Percentiles rank a stretch among this genome's conserved stretches.
These are phyloP conservation scores for Starmerella vitae DNA, from an alignment of 805 yeast species.

Conservation along the genomic window DNA sequence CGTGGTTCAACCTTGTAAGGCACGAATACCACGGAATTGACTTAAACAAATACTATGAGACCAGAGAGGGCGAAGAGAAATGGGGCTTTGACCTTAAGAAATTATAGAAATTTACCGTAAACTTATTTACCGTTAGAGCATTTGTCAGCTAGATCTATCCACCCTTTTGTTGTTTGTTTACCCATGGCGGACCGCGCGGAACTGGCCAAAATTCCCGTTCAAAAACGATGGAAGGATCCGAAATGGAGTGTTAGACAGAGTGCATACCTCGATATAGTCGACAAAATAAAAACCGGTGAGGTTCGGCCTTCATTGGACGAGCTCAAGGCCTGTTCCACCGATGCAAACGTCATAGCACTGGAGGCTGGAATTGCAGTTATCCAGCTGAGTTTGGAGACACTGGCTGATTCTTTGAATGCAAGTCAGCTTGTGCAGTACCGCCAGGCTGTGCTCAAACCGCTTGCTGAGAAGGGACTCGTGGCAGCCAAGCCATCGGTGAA, in stretches of 20 bases:
- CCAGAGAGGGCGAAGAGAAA: constrained; percentile 41
- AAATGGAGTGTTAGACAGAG: constrained; percentile 75
- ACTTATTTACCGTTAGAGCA: neutral
- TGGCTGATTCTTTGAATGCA: constrained; percentile 30
- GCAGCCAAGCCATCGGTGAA: constrained; percentile 67
- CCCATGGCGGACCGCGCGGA: constrained; percentile 42
- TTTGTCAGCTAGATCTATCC: neutral
- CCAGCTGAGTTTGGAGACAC: constrained; percentile 37
- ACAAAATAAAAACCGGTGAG: constrained; percentile 1
- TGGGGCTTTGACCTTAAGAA: constrained; percentile 36
- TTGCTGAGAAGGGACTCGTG: constrained; percentile 72
- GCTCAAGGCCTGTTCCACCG: constrained; percentile 49
- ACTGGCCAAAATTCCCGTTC: constrained; percentile 47
- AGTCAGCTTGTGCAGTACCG: constrained; percentile 21
- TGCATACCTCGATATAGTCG: constrained; percentile 57
- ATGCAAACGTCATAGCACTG: constrained; percentile 82
- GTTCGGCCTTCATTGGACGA: constrained; percentile 4
- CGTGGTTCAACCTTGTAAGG: constrained; percentile 69
- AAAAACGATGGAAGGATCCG: constrained; percentile 53
- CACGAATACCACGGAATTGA: constrained; percentile 78
- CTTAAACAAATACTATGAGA: constrained; percentile 39
- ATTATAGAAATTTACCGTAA: neutral
- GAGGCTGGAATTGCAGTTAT: constrained; percentile 60
- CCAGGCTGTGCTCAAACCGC: constrained; percentile 21
- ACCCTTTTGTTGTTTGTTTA: neutral